Percentiles rank a stretch among this genome's conserved stretches.
These are phyloP conservation scores for Boletus sensibilis DNA, from an alignment of 768 basidiomycete genomes.

Conservation along the genomic window DNA sequence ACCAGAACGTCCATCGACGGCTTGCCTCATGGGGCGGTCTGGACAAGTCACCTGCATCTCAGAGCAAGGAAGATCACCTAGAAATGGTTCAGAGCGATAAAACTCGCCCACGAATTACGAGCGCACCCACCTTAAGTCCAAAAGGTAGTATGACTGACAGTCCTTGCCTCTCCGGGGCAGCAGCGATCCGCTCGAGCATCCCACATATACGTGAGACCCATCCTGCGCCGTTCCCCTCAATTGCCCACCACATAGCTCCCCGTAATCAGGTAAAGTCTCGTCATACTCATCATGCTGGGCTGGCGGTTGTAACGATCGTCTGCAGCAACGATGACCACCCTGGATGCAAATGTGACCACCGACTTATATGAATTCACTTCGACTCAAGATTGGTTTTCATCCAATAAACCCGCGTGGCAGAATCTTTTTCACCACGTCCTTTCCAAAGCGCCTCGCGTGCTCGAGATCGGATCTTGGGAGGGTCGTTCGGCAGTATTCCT, in stretches of 20 bases:
- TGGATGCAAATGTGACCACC: conserved; percentile 1
- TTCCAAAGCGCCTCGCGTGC: conserved; percentile 42
- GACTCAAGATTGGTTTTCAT: conserved; percentile 58
- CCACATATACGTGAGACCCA: conserved; percentile 20
- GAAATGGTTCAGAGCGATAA: neutral
- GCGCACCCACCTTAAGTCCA: conserved; percentile 9
- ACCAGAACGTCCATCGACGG: too few relatives aligned
- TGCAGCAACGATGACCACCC: conserved; percentile 16
- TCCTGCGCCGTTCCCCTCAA: neutral
- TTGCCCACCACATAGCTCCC: neutral
- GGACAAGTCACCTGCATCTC: neutral
- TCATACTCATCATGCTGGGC: neutral
- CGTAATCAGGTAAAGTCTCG: neutral
- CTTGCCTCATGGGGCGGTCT: too few relatives aligned
- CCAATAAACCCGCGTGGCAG: conserved; percentile 44
- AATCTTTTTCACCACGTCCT: conserved; percentile 39
- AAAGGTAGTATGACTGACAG: neutral
- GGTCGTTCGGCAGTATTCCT: conserved; percentile 61
- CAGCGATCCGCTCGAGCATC: neutral
- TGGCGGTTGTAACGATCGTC: neutral
- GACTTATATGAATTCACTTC: conserved; percentile 42
- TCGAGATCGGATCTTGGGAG: conserved; percentile 64
- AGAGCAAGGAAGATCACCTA: neutral
- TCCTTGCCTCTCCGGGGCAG: conserved; percentile 1
- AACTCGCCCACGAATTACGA: neutral